These are phyloP conservation scores for Gaultheria prostrata DNA, from an alignment of 148 eudicot species.

Conservation along the genomic window DNA sequence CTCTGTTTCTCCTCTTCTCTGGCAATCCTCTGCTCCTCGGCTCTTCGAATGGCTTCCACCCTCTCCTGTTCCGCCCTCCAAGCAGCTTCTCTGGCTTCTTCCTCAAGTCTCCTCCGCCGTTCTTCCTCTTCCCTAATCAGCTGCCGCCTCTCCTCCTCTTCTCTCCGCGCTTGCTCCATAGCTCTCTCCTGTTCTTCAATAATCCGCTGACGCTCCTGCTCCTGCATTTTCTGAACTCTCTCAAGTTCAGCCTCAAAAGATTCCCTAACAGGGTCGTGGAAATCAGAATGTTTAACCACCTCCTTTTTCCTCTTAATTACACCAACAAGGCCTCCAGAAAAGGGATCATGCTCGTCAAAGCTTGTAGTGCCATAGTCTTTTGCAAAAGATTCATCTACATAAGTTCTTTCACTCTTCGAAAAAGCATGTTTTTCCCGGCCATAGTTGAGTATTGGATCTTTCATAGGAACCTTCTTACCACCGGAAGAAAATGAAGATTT, in stretches of 20 bases:
- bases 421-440: constrained; percentile 54
- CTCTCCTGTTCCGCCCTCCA: constrained; percentile 88
- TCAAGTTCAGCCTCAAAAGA: constrained; percentile 99
- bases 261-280: constrained; percentile 89
- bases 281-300: constrained; percentile 53
- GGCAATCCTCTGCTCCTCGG: constrained; percentile 77
- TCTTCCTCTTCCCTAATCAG: constrained; percentile 85
- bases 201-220: constrained; percentile 72
- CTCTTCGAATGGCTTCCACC: constrained; percentile 55
- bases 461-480: constrained; percentile 39
- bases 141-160: constrained; percentile 84
- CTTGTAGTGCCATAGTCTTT: constrained; percentile 40
- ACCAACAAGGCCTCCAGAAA: constrained; percentile 61
- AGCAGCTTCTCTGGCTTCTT: constrained; percentile 85
- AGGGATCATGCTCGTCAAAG: constrained; percentile 74
- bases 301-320: constrained; percentile 83
- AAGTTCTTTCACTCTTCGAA: constrained; percentile 53
- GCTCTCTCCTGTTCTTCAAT: constrained; percentile 90
- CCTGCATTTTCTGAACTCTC: constrained; percentile 93
- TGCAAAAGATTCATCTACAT: constrained; percentile 51
- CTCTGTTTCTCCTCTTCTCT: constrained; percentile 86
- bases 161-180: constrained; percentile 74
- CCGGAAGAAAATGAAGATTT: constrained; percentile 49
- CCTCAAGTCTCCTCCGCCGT: constrained; percentile 56
- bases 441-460: constrained; percentile 48